Evolutionary conservation across 768 basidiomycete genomes (phyloP).

Genomic region (Tricholoma matsutake): DNA sequence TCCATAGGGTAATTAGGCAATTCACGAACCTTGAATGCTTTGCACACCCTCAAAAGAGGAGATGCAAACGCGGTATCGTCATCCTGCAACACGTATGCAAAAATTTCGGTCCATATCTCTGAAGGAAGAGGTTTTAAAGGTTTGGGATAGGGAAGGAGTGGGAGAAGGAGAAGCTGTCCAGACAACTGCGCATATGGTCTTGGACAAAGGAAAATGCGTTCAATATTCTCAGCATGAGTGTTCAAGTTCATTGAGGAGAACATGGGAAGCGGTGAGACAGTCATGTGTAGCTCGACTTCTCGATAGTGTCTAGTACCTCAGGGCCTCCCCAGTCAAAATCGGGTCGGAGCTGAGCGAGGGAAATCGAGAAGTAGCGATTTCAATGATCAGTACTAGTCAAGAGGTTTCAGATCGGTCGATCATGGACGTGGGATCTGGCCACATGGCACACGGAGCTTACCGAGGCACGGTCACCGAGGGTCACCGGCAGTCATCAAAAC

Average conservation of each 20-base stretch:
- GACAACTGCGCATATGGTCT: slow-evolving; percentile 61
- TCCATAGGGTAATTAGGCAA: not conserved
- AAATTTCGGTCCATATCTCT: slow-evolving; percentile 70
- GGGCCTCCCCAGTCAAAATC: no score
- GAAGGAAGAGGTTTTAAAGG: slow-evolving; percentile 55
- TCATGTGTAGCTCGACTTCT: no score
- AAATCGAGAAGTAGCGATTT: no score
- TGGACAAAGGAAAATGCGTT: slow-evolving; percentile 55
- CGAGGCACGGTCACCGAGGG: no score
- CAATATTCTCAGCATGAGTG: slow-evolving; percentile 38
- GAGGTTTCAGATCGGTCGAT: no score
- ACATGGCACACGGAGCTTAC: no score
- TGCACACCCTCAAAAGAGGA: slow-evolving; percentile 42
- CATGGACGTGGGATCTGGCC: no score
- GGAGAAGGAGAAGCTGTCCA: slow-evolving; percentile 62
- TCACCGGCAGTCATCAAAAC: no score
- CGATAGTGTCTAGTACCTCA: no score
- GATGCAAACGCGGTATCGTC: slow-evolving; percentile 23
- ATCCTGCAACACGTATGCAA: slow-evolving; percentile 36
- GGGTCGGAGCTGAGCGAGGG: no score
- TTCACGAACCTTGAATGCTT: slow-evolving; percentile 40
- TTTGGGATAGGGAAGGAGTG: slow-evolving; percentile 57
- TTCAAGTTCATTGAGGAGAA: not conserved
- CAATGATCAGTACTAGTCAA: no score
- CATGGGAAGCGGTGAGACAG: no score